A percentile compares a stretch with the other conserved stretches of the same genome.
These are phyloP conservation scores for Cutaneotrichosporon cavernicola DNA, from an alignment of 1,284 basidiomycete species.

Conservation along the genomic window DNA sequence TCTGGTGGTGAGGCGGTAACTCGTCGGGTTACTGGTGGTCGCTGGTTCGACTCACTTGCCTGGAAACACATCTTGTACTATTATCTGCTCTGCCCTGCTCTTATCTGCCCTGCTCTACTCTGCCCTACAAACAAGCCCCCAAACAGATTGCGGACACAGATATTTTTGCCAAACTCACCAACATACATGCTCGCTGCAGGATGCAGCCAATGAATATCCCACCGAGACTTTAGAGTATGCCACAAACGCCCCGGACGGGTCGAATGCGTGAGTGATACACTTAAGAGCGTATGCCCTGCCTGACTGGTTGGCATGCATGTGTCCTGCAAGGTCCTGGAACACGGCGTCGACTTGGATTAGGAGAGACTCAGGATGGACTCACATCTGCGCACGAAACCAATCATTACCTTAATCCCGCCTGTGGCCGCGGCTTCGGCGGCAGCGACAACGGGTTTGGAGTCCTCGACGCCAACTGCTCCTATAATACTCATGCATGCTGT, in stretches of 20 bases:
- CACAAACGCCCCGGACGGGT: conserved; percentile 41
- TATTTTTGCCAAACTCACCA: too few relatives aligned
- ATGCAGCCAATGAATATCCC: conserved; percentile 43
- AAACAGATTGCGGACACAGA: too few relatives aligned
- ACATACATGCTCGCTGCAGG: too few relatives aligned
- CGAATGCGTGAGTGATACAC: conserved; percentile 34
- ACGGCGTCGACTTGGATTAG: conserved; percentile 36
- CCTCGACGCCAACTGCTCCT: conserved; percentile 35
- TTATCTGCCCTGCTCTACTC: too few relatives aligned
- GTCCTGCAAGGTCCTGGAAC: conserved; percentile 28
- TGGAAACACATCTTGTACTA: too few relatives aligned
- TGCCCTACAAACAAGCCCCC: too few relatives aligned
- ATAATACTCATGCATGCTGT: conserved; percentile 45
- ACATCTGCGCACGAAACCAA: conserved; percentile 40
- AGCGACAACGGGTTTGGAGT: conserved; percentile 30
- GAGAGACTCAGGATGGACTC: neutral
- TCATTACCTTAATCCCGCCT: conserved; percentile 36
- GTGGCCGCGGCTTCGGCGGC: conserved; percentile 25
- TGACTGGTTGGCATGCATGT: conserved; percentile 23
- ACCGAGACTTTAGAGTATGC: conserved; percentile 37
- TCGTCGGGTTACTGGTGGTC: too few relatives aligned
- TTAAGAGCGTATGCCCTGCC: conserved; percentile 35
- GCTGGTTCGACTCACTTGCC: too few relatives aligned
- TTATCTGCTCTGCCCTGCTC: too few relatives aligned
- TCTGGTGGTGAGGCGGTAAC: too few relatives aligned